Conservation (phyloP, 257 asterid species). For the Petunia secreta region DNA sequence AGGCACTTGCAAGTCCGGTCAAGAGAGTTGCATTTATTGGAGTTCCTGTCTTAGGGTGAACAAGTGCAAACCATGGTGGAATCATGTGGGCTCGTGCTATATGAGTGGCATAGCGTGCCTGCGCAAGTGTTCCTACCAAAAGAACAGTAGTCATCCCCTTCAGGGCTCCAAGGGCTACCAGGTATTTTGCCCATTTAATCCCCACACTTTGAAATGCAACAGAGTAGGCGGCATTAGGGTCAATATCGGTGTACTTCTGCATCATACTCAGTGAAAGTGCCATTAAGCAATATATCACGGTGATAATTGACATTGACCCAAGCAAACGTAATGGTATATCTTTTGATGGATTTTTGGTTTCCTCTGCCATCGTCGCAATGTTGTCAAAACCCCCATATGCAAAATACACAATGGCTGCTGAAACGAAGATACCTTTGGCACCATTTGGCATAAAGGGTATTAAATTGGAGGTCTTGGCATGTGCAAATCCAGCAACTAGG, state of each 20-base stretch:
- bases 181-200: conserved; percentile 63
- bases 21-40: conserved; percentile 62
- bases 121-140: conserved; percentile 59
- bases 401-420: conserved; percentile 61
- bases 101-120: conserved; percentile 62
- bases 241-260: conserved; percentile 55
- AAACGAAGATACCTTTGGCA: conserved; percentile 57
- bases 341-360: conserved; percentile 50
- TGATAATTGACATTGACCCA: conserved; percentile 71
- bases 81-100: conserved; percentile 67
- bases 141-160: conserved; percentile 69
- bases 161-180: conserved; percentile 62
- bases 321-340: conserved; percentile 63
- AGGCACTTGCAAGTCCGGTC: conserved; percentile 46
- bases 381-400: conserved; percentile 61
- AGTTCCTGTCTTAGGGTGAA: conserved; percentile 67
- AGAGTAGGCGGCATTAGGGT: conserved; percentile 55
- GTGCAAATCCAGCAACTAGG: conserved; percentile 57
- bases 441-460: conserved; percentile 56
- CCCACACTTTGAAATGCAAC: conserved; percentile 63
- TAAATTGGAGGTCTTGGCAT: conserved; percentile 50
- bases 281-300: conserved; percentile 64
- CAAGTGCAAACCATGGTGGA: conserved; percentile 66
- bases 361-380: conserved; percentile 70
- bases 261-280: conserved; percentile 60